These are phyloP conservation scores for Aspergillus aculeatinus DNA, from an alignment of 2,329 filamentous ascomycete genomes.

Conservation along the genomic window DNA sequence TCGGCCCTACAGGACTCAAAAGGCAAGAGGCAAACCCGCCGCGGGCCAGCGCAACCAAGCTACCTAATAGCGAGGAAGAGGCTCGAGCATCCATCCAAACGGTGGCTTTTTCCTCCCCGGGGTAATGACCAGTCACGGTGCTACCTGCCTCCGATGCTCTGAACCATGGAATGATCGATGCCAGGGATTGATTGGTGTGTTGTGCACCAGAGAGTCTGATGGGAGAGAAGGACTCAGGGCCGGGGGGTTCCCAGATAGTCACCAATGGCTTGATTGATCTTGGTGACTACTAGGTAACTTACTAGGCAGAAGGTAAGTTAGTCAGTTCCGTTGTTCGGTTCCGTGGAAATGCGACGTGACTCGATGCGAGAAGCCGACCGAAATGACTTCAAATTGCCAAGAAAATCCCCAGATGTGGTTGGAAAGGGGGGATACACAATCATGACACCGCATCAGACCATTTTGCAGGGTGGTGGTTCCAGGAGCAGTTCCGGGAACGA, in stretches of 20 bases:
- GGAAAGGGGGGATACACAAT: no score
- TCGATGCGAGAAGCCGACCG: background rate
- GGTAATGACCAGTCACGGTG: background rate
- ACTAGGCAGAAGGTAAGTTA: no score
- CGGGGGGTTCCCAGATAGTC: background rate
- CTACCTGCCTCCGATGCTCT: background rate
- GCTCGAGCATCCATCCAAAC: no score
- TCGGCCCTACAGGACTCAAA: no score
- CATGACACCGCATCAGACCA: background rate
- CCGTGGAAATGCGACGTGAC: background rate
- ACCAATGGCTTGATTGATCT: background rate
- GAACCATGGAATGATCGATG: background rate
- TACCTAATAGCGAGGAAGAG: no score
- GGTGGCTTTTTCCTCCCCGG: no score
- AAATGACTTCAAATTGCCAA: background rate
- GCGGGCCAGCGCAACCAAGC: no score
- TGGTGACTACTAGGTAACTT: no score
- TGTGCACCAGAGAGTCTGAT: background rate
- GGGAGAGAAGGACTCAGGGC: background rate
- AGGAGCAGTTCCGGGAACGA: background rate
- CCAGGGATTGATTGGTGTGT: background rate
- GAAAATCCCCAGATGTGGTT: background rate
- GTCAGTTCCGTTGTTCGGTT: background rate
- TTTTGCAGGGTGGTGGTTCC: background rate
- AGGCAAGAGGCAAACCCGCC: no score